Conservation (phyloP, 805 yeast genomes). For the Teunomyces barrocoloradensis region DNA sequence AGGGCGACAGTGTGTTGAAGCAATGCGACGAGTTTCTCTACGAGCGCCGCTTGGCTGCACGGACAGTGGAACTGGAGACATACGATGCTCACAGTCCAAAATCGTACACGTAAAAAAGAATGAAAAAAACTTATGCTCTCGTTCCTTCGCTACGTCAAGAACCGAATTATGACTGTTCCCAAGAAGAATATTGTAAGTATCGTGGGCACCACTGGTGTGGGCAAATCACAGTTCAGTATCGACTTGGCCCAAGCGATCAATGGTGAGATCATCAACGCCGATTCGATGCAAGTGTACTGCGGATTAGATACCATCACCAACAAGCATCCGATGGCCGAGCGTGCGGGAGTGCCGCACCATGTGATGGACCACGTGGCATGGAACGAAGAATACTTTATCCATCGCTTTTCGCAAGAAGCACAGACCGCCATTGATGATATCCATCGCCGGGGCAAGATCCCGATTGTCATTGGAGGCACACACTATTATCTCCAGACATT, state of each 20-base stretch:
- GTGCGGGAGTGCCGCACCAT: constrained; percentile 78
- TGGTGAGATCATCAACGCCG: constrained; percentile 94
- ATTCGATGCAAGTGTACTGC: constrained; percentile 92
- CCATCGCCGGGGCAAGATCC: constrained; percentile 64
- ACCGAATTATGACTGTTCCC: constrained; percentile 27
- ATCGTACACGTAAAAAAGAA: neutral
- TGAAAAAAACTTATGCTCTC: constrained; percentile 1
- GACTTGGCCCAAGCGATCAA: constrained; percentile 72
- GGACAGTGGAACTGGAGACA: constrained; percentile 41
- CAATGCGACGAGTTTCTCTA: constrained; percentile 54
- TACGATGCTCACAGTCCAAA: constrained; percentile 5
- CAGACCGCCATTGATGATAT: constrained; percentile 58
- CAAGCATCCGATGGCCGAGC: constrained; percentile 81
- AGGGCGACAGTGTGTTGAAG: constrained; percentile 42
- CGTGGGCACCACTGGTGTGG: constrained; percentile 96
- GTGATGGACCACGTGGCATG: constrained; percentile 81
- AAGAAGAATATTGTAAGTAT: constrained; percentile 54
- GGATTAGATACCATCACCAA: constrained; percentile 78
- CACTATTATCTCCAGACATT: constrained; percentile 87
- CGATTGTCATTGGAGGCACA: constrained; percentile 93
- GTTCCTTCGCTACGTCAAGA: constrained; percentile 16
- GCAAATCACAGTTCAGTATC: constrained; percentile 78
- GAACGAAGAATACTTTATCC: constrained; percentile 79
- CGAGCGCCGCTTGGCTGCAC: constrained; percentile 50
- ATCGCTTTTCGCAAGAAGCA: constrained; percentile 76